Conservation (phyloP, 78 protist genomes). For the Dictyostelium capitatum region DNA sequence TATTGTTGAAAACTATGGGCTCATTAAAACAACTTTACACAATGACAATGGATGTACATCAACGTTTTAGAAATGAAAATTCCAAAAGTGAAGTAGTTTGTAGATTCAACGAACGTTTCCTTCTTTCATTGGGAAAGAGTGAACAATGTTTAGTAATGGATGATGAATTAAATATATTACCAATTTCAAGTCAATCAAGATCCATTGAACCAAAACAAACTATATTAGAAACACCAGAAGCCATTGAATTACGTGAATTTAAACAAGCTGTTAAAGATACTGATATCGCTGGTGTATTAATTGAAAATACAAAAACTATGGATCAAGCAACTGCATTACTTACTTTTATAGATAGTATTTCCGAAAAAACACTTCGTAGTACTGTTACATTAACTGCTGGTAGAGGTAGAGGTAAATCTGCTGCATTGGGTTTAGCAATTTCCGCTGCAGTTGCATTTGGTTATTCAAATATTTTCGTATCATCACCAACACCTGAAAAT, state of each 20-base stretch:
- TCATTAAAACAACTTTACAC: slow-evolving; percentile 94
- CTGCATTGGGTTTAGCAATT: slow-evolving; percentile 97
- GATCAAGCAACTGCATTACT: slow-evolving; percentile 95
- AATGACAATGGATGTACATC: slow-evolving; percentile 98
- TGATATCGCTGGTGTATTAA: slow-evolving; percentile 88
- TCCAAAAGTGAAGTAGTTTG: slow-evolving; percentile 90
- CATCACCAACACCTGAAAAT: slow-evolving; percentile 99
- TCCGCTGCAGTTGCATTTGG: slow-evolving; percentile 97
- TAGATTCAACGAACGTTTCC: slow-evolving; percentile 99
- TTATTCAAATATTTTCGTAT: slow-evolving; percentile 98
- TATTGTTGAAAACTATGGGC: slow-evolving; percentile 93
- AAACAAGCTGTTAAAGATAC: slow-evolving; percentile 83
- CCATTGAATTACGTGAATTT: slow-evolving; percentile 83
- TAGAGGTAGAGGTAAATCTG: slow-evolving; percentile 99
- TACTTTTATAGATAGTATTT: slow-evolving; percentile 92
- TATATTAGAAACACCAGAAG: slow-evolving; percentile 32
- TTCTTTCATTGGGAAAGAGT: slow-evolving; percentile 95
- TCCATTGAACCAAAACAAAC: slow-evolving; percentile 70
- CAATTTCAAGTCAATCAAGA: slow-evolving; percentile 86
- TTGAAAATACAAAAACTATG: slow-evolving; percentile 69
- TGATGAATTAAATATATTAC: slow-evolving; percentile 97
- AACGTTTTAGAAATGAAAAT: slow-evolving; percentile 92
- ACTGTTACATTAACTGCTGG: slow-evolving; percentile 98
- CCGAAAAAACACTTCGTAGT: slow-evolving; percentile 93
- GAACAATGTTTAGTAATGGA: slow-evolving; percentile 91